Evolutionary conservation across 257 asterid genomes (phyloP).

Genomic region (Capsicum rhomboideum): DNA sequence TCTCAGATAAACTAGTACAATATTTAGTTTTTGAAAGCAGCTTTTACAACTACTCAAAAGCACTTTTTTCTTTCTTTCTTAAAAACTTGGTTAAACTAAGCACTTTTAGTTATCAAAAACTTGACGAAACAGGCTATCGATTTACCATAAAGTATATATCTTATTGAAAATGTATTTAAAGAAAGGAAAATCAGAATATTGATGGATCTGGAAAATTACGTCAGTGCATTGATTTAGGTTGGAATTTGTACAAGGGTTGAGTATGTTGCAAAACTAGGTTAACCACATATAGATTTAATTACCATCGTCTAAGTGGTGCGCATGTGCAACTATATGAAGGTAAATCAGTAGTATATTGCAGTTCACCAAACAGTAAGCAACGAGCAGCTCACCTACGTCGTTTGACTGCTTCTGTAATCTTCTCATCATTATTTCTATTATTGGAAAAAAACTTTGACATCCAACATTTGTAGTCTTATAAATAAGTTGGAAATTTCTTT

Average conservation of each 20-base stretch:
- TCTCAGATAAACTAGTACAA: no score
- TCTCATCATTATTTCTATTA: not conserved
- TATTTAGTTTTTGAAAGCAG: no score
- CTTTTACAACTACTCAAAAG: no score
- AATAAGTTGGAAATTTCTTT: not conserved
- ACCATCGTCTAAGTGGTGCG: not conserved
- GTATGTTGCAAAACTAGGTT: not conserved
- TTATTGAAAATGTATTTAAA: no score
- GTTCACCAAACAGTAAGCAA: constrained; percentile 12
- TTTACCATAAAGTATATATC: not conserved
- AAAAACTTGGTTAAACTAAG: no score
- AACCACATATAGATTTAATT: not conserved
- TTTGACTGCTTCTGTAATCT: not conserved
- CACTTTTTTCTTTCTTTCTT: no score
- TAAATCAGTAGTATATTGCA: not conserved
- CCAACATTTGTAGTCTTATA: no score
- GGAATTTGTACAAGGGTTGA: not conserved
- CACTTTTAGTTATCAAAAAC: no score
- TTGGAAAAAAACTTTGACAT: not conserved
- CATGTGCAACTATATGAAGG: not conserved
- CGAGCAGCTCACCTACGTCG: constrained; percentile 14
- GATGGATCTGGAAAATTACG: not conserved
- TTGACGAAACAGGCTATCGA: no score
- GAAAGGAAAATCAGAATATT: no score
- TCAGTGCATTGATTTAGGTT: constrained; percentile 3